These are phyloP conservation scores for Powellomyces hirtus DNA, from an alignment of 192 early-diverging fungal genomes.

Conservation along the genomic window DNA sequence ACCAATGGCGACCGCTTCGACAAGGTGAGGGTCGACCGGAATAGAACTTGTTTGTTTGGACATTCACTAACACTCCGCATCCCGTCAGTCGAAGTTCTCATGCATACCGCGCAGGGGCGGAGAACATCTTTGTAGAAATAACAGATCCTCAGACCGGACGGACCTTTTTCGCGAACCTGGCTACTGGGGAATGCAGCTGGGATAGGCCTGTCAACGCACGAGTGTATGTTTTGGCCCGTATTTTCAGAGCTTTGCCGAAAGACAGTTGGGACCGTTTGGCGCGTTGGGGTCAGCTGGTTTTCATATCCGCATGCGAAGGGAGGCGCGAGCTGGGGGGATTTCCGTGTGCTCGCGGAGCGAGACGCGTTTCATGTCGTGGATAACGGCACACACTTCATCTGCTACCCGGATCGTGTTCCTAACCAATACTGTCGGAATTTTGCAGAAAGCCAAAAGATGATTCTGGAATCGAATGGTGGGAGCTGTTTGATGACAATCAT, in stretches of 20 bases:
- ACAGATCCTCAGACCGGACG: slow-evolving; percentile 54
- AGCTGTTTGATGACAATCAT: slow-evolving; percentile 83
- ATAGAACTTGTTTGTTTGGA: not conserved
- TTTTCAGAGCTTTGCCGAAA: not conserved
- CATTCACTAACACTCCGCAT: not conserved
- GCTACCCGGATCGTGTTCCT: no score
- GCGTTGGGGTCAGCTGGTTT: no score
- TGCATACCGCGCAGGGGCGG: not conserved
- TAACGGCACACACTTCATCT: no score
- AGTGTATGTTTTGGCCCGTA: slow-evolving; percentile 54
- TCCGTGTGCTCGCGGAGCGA: no score
- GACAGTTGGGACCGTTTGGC: no score
- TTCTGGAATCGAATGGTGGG: slow-evolving; percentile 92
- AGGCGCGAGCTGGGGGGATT: no score
- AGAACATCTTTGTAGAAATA: slow-evolving; percentile 33
- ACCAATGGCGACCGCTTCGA: slow-evolving; percentile 2
- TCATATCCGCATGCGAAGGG: no score
- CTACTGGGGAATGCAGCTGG: slow-evolving; percentile 80
- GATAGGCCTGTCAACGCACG: slow-evolving; percentile 57
- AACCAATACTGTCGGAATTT: not conserved
- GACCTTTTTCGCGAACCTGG: slow-evolving; percentile 54
- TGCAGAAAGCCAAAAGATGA: slow-evolving; percentile 67
- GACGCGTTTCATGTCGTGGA: no score
- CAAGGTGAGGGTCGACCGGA: no score
- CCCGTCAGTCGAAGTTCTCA: not conserved